These are phyloP conservation scores for Stylosanthes scabra DNA, from an alignment of 331 rosid genomes.

Conservation along the genomic window DNA sequence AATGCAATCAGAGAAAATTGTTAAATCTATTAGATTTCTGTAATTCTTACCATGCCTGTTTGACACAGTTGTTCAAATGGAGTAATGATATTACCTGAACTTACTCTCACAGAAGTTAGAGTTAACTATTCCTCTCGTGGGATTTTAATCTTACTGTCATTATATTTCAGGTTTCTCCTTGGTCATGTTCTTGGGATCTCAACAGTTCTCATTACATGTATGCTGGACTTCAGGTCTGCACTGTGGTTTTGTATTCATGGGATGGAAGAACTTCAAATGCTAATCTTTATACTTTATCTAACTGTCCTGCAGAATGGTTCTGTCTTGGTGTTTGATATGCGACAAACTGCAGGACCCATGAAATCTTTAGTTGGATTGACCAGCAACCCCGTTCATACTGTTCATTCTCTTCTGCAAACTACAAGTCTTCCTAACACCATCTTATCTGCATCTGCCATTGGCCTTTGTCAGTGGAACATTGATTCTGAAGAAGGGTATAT, in stretches of 20 bases:
- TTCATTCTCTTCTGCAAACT: slow-evolving; percentile 65
- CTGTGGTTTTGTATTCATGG: slow-evolving; percentile 30
- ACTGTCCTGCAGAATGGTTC: slow-evolving; percentile 81
- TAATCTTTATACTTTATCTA: slow-evolving; percentile 27
- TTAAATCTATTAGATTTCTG: slow-evolving; percentile 5
- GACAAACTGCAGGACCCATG: slow-evolving; percentile 77
- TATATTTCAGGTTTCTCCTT: slow-evolving; percentile 73
- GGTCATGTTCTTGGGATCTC: slow-evolving; percentile 97
- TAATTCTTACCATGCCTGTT: background rate
- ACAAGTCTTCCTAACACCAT: slow-evolving; percentile 53
- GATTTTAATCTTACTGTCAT: slow-evolving; percentile 29
- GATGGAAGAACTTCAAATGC: slow-evolving; percentile 9
- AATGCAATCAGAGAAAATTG: background rate
- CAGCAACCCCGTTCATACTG: slow-evolving; percentile 78
- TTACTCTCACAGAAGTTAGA: slow-evolving; percentile 16
- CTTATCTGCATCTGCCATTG: slow-evolving; percentile 87
- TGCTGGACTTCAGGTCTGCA: slow-evolving; percentile 92
- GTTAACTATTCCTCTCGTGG: slow-evolving; percentile 1
- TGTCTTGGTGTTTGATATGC: slow-evolving; percentile 77
- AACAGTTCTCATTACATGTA: slow-evolving; percentile 59
- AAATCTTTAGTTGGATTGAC: slow-evolving; percentile 64
- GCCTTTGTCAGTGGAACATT: slow-evolving; percentile 80
- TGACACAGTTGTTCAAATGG: background rate
- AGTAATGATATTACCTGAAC: slow-evolving; percentile 29
- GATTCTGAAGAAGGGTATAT: slow-evolving; percentile 64